Conservation (phyloP, 768 basidiomycete species). For the Naematelia aurantialba region DNA sequence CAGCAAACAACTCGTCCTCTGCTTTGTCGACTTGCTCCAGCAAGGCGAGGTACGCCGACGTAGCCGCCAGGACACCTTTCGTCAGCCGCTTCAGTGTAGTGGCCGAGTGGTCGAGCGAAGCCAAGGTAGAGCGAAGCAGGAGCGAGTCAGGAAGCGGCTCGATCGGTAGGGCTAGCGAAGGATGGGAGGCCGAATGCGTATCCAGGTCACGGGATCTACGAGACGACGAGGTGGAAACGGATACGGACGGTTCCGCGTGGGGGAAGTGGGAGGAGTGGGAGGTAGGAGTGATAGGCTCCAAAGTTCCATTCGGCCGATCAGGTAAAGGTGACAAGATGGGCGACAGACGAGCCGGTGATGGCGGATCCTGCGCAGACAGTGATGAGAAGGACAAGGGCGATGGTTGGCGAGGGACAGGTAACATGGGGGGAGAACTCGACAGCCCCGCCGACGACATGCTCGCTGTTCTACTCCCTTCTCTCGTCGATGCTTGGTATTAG, state of each 20-base stretch:
- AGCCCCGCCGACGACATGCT: not conserved
- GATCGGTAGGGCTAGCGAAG: slow-evolving; percentile 22
- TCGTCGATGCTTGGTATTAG: not conserved
- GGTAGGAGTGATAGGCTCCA: not conserved
- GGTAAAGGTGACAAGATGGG: not conserved
- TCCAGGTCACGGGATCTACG: too few species aligned
- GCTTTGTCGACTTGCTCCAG: slow-evolving; percentile 37
- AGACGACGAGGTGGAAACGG: too few species aligned
- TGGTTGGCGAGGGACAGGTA: slow-evolving; percentile 31
- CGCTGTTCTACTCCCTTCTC: not conserved
- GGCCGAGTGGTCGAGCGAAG: slow-evolving; percentile 32
- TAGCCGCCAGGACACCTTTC: slow-evolving; percentile 22
- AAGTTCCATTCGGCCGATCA: too few species aligned
- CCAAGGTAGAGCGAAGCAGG: slow-evolving; percentile 32
- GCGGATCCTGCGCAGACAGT: not conserved
- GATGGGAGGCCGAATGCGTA: too few species aligned
- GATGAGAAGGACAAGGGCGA: slow-evolving; percentile 30
- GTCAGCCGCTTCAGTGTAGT: slow-evolving; percentile 32
- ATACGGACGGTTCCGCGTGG: not conserved
- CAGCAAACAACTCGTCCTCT: slow-evolving; percentile 36
- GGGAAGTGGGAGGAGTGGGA: not conserved
- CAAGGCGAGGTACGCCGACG: slow-evolving; percentile 14
- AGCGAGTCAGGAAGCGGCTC: slow-evolving; percentile 36
- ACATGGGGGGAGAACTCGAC: slow-evolving; percentile 17
- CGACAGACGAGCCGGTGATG: slow-evolving; percentile 13